Evolutionary conservation across 345 rosid genomes (phyloP), one percentile per base, ranked within the genome.

Genomic region (Gossypium anomalum): DNA sequence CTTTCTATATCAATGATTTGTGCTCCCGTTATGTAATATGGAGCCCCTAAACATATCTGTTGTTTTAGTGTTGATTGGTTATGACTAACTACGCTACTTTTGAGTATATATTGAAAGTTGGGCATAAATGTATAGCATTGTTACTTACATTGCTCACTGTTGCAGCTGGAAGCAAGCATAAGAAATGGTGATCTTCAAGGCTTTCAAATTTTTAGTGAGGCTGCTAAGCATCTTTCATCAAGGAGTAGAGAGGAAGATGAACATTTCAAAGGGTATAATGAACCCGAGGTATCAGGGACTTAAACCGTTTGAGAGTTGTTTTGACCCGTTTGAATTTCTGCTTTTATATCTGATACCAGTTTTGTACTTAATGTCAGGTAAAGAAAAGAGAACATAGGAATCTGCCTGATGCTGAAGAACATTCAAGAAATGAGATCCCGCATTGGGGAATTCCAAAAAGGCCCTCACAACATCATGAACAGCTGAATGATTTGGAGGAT

Each of bases 91-190:
- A 51, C 9, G 8, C 49, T 4, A 9, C 70, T 41, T 73, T 44
- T 29, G 10, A 63, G 52, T 38, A 20, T 12, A 22, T 44, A 11
- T 23, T 23, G 22, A 34, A 22, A 20, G 2, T n/a, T 38, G 13
- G 3, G 3, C 25, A 72, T 27, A 38, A 51, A 34, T 49, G 38
- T n/a, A 34, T 55, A 14, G 22, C 47, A 47, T 57, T 49, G 48
- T 62, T 27, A 45, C 56, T 52, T 60, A 43, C 63, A 58, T 17
- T 68, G 58, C 58, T 63, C 71, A 76, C n/a, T 27, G 17, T 77
- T 78, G 73, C 87, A 92, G 98, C 85, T 92, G 76, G 98, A 93
- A 84, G 86, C 90, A 66, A 90, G 93, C 73, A 87, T 93, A 20
- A 90, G 83, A 75, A 93, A 90, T 78, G 98, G 98, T 57, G 97